These are phyloP conservation scores for Lactuca saligna DNA, from an alignment of 129 eudicot genomes.

Conservation along the genomic window DNA sequence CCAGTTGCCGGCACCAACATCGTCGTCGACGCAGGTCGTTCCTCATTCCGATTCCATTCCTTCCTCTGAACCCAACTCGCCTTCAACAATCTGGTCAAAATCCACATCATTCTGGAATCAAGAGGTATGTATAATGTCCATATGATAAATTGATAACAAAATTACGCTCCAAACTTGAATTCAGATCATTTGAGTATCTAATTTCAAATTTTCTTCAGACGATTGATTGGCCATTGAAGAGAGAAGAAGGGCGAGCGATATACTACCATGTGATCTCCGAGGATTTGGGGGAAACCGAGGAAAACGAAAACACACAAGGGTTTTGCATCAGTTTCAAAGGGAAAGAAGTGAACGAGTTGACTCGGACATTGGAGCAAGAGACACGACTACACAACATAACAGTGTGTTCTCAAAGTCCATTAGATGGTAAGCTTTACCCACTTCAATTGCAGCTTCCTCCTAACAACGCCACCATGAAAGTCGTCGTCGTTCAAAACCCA, in stretches of 20 bases:
- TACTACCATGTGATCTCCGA: slow-evolving; percentile 61
- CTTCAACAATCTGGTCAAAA: slow-evolving; percentile 21
- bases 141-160: not conserved
- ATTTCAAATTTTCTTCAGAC: slow-evolving; percentile 37
- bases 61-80: slow-evolving; percentile 44
- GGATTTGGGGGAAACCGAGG: slow-evolving; percentile 47
- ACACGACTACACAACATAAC: slow-evolving; percentile 50
- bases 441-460: slow-evolving; percentile 89
- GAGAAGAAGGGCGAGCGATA: slow-evolving; percentile 63
- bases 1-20: slow-evolving; percentile 9
- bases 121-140: slow-evolving; percentile 40
- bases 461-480: slow-evolving; percentile 70
- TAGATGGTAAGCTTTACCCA: slow-evolving; percentile 81
- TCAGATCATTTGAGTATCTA: not conserved
- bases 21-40: slow-evolving; percentile 29
- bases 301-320: slow-evolving; percentile 53
- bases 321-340: slow-evolving; percentile 62
- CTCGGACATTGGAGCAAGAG: slow-evolving; percentile 58
- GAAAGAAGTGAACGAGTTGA: slow-evolving; percentile 65
- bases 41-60: slow-evolving; percentile 37
- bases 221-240: slow-evolving; percentile 56
- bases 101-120: slow-evolving; percentile 48
- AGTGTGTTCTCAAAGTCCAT: slow-evolving; percentile 66
- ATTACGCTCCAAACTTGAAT: not conserved
- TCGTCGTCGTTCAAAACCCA: slow-evolving; percentile 67